Evolutionary conservation across 805 yeast genomes (phyloP), one percentile per base, ranked within the genome.

Genomic region (Candida endomychidarum): DNA sequence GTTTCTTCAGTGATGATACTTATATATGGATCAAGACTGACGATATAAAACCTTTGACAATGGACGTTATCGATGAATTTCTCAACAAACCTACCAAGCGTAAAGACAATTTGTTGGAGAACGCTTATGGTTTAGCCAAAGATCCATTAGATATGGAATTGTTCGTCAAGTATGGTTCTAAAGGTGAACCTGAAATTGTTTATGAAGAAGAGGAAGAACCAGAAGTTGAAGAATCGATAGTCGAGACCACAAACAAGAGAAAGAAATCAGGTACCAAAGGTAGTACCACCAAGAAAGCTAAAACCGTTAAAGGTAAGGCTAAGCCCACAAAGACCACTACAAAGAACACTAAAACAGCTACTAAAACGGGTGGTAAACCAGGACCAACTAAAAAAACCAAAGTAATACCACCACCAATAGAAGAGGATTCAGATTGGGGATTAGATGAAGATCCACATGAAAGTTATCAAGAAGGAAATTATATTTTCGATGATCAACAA

Each of bases 1-100:
- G 85, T 42, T 83, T 84, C 56, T 79, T 83, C 56, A 77, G 77
- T 51, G 91, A 84, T 56, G 85, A 80, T 53, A 81, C 83, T 11
- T 83, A 80, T 52, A 78, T 78, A 50, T 83, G 90, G 90, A 78
- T 79, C 27, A 65, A 72, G 19, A 51, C 58, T 4, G 55, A 62
- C 22, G 89, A 83, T 45, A 52, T 84, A 25, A 72, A 75, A 46
- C 51, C 58, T 2, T 63, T 84, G 38, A 48, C 64, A 2, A 47
- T 45, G 2, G 76, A 68, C 2, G 63, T 56, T 5, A 78, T 81
- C 33, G 60, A 65, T 26, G 53, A 51, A 12, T 70, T 63, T 47
- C 55, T 76, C 40, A 23, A n/a, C 6, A 41, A 41, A 14, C 42
- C 35, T 1, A 44, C 46, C 8, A 63, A 64, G 46, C 62, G 71